A percentile compares a stretch with the other conserved stretches of the same genome.
Conservation (phyloP, 352 stramenopile genomes). For the Aphanomyces cochlioides region DNA sequence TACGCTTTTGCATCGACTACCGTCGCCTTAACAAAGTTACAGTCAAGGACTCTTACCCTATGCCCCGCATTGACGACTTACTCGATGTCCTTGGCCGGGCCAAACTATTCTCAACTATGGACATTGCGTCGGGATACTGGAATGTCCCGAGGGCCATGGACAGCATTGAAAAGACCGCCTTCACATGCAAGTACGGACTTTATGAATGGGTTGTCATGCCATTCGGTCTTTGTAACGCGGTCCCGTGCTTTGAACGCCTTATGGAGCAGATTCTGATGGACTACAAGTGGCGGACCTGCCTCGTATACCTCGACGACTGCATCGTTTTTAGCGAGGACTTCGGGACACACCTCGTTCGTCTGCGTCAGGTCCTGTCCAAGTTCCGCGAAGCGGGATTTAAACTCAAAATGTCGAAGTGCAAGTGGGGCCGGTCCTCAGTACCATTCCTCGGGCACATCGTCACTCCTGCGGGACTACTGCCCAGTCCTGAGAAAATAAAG, state of each 20-base stretch:
- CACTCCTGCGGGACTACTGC: no score
- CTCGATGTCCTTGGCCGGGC: neutral
- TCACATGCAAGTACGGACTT: slow-evolving; percentile 3
- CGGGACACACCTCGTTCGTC: no score
- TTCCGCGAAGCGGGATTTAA: no score
- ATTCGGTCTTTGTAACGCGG: neutral
- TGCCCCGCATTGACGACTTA: neutral
- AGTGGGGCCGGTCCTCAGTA: no score
- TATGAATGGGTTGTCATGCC: neutral
- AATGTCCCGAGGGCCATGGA: neutral
- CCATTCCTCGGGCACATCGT: no score
- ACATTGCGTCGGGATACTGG: neutral
- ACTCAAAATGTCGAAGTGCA: no score
- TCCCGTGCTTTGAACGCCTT: neutral
- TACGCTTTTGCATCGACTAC: neutral
- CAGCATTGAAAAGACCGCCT: neutral
- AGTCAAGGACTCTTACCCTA: neutral
- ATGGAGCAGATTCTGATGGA: no score
- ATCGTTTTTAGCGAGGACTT: no score
- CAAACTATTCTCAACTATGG: slow-evolving; percentile 3
- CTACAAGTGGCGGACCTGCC: no score
- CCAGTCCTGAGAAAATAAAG: neutral
- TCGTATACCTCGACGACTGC: no score
- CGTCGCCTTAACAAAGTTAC: neutral
- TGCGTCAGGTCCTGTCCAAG: no score